These are phyloP conservation scores for Rhizopus arrhizus DNA, from an alignment of 371 early-diverging fungal species.

Conservation along the genomic window DNA sequence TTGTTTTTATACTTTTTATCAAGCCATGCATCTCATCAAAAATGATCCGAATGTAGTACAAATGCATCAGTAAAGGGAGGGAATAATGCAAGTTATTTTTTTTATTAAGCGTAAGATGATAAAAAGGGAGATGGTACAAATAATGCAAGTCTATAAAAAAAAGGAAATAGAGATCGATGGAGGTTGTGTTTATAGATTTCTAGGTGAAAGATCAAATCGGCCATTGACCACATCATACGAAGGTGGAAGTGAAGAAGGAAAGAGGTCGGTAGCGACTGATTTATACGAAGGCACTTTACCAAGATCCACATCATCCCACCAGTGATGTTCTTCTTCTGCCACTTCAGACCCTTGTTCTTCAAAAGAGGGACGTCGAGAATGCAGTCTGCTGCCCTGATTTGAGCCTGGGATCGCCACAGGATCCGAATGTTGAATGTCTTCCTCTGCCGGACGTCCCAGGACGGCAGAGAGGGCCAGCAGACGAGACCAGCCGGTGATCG, in stretches of 20 bases:
- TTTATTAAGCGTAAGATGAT: not conserved
- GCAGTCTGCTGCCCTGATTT: constrained; percentile 21
- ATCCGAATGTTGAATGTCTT: constrained; percentile 1
- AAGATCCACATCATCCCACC: constrained; percentile 50
- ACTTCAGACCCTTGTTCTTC: not conserved
- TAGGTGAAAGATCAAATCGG: not conserved
- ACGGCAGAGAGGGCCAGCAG: constrained; percentile 17
- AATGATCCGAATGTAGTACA: no score
- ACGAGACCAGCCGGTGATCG: constrained; percentile 26
- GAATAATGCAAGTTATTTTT: no score
- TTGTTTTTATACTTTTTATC: no score
- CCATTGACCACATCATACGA: constrained; percentile 29
- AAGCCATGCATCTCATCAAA: no score
- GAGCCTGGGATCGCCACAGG: constrained; percentile 23
- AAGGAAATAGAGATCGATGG: not conserved
- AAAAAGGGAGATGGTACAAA: not conserved
- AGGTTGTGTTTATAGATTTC: not conserved
- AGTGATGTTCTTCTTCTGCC: constrained; percentile 9
- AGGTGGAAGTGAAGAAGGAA: constrained; percentile 43
- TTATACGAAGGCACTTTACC: constrained; percentile 45
- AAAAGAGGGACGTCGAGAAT: constrained; percentile 21
- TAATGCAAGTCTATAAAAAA: not conserved
- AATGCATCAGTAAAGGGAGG: no score
- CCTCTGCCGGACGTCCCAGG: not conserved
- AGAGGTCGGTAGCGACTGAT: constrained; percentile 31